Evolutionary conservation across 345 rosid genomes (phyloP).

Genomic region (Aegle marmelos): DNA sequence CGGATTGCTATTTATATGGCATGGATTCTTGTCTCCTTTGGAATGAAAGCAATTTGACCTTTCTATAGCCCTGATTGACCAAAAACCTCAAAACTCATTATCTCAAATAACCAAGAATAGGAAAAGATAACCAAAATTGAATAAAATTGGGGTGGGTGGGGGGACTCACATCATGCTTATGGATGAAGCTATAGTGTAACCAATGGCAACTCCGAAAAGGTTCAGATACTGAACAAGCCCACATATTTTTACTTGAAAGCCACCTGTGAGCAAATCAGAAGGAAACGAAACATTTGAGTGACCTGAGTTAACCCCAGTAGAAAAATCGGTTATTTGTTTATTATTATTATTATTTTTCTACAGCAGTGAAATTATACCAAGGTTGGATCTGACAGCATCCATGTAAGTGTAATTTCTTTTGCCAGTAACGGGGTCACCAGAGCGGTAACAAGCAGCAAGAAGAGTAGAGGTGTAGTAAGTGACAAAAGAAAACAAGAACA

Average conservation of each 20-base stretch:
- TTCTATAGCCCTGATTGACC: slow-evolving; percentile 55
- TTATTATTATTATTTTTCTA: not conserved
- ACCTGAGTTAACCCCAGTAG: not conserved
- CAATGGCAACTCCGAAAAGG: slow-evolving; percentile 49
- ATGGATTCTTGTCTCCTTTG: slow-evolving; percentile 38
- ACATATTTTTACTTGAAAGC: slow-evolving; percentile 35
- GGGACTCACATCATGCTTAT: slow-evolving; percentile 33
- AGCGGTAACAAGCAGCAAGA: slow-evolving; percentile 51
- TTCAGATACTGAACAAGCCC: slow-evolving; percentile 46
- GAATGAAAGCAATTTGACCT: slow-evolving; percentile 55
- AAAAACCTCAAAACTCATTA: slow-evolving; percentile 5
- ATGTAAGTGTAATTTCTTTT: slow-evolving; percentile 59
- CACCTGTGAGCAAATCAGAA: slow-evolving; percentile 32
- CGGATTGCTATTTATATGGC: slow-evolving; percentile 49
- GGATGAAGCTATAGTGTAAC: slow-evolving; percentile 55
- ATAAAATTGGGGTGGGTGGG: too few species aligned
- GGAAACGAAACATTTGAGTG: not conserved
- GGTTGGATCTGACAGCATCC: slow-evolving; percentile 51
- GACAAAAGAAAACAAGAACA: slow-evolving; percentile 38
- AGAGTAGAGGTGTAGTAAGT: slow-evolving; percentile 50
- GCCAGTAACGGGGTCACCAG: slow-evolving; percentile 43
- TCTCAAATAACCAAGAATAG: not conserved
- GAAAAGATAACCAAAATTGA: not conserved
- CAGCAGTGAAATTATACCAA: slow-evolving; percentile 18
- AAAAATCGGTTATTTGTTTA: not conserved